Base-by-base conservation (phyloP, 2,329 filamentous ascomycete species). In the Cercospora sp. region DNA sequence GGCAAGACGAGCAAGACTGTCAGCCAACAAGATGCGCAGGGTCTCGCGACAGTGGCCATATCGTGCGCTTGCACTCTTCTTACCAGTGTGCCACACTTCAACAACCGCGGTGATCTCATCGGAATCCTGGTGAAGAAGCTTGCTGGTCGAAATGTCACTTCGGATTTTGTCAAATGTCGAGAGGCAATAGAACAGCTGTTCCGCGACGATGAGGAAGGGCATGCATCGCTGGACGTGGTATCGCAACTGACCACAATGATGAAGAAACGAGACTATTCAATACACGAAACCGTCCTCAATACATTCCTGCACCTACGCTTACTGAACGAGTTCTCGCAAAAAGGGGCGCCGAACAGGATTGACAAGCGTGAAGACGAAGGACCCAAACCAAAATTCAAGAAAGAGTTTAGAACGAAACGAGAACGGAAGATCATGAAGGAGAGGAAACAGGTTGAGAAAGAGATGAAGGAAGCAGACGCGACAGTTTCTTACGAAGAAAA, bases 211-310 rank as follows among this genome's bases (percentile, higher is more conserved):
- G 93, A 97, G 60, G 94, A 98, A 76, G 95, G 95, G 16, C 89
- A 91, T 18, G 89, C 93, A 0, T 93, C 94, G 0, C 85, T 97
- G 73, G 95, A 99, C 78, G 91, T 92, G 0, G 92, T 96, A 10
- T 88, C 89, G 0, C 84, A 97, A 64, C 83, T 99, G 51, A 89
- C 92, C 26, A 97, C 95, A 82, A 97, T 97, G 94, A 94, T 99
- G 89, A 96, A 92, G 81, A 89, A 89, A 1, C 90, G 89, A 72
- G 89, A 94, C 67, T 99, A 92, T 79, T 83, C 89, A 58, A 86
- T 97, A 30, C 87, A 97, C 73, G 94, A 97, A 80, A 90, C 86
- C 74, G 91, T 96, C 0, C 81, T 98, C 64, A 96, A 98, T 78
- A 90, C 93, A 1, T 97, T 99, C 79, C 86, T 99, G 51, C 91